Evolutionary conservation across 164 flowering plant species (phyloP), one percentile per base, ranked within the genome.

Genomic region (Hamamelis virginiana): DNA sequence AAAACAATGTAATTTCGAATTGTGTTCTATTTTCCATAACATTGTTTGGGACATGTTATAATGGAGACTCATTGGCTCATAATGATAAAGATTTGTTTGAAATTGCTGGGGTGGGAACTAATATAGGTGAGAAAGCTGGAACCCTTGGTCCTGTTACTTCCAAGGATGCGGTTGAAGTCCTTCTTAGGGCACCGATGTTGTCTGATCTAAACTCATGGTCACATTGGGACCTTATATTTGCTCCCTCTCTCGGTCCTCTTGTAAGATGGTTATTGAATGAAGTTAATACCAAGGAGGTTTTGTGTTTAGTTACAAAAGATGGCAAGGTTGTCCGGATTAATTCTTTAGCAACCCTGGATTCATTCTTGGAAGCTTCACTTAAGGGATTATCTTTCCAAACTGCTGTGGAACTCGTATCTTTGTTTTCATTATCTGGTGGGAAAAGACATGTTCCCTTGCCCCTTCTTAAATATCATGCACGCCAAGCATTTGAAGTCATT

Each of bases 241-340:
- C 91, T 73, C 99, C 99, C 9, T 82, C 90, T 4, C 87, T 95
- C 66, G 99, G 98, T 58, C 86, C 99, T 70, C 86, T 95, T 74
- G 73, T 86, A 62, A 81, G 70, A 64, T 95, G 97, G 94, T 77
- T 95, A 78, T 66, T 83, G 72, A 84, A 65, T 73, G 94, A 85
- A 72, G 91, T 79, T 38, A 81, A 69, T 66, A 75, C 62, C 22
- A 85, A 83, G 72, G 90, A 90, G 50, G 75, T 95, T 26, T 68
- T 82, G 59, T 92, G 93, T 76, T 73, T 95, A 71, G 83, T 86
- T 60, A 89, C 97, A 21, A 84, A 65, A 71, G 85, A 87, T 77
- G 96, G 96, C n/a, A 85, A 81, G 33, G 74, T 95, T 18, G 72
- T 95, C 14, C 89, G 97, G 26, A 67, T 92, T 74, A 92, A 95